Conservation (phyloP, 768 basidiomycete genomes). For the Tricholomella constricta region DNA sequence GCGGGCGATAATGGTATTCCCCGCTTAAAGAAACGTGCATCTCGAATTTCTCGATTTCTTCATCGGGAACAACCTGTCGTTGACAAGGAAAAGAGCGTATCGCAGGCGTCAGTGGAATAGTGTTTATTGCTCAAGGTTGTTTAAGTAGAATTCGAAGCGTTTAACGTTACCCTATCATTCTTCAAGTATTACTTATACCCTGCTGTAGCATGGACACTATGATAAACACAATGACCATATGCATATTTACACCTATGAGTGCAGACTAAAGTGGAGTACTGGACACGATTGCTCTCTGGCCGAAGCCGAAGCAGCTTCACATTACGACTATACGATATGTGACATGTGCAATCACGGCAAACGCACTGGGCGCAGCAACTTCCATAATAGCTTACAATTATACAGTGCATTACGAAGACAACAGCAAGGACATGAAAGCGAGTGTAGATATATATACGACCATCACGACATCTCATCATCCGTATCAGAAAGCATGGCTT, state of each 20-base stretch:
- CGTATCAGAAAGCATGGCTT: conserved; percentile 83
- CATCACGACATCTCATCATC: conserved; percentile 77
- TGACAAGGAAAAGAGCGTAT: background rate
- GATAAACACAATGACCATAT: no score
- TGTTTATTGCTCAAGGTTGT: background rate
- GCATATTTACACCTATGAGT: no score
- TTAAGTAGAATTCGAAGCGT: background rate
- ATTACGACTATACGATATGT: background rate
- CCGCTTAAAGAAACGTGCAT: conserved; percentile 1
- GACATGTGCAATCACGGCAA: background rate
- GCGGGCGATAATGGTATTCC: background rate
- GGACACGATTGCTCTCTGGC: no score
- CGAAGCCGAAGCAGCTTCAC: no score
- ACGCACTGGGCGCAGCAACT: no score
- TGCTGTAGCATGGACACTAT: no score
- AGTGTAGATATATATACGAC: background rate
- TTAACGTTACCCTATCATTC: background rate
- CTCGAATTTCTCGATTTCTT: conserved; percentile 10
- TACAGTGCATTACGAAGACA: background rate
- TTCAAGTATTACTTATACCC: no score
- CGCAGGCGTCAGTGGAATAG: background rate
- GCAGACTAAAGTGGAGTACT: no score
- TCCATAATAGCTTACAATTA: conserved; percentile 4
- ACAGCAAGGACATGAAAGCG: background rate
- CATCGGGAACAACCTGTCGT: conserved; percentile 8